Evolutionary conservation across 371 early-diverging fungal genomes (phyloP).

Genomic region (Apophysomyces trapeziformis): DNA sequence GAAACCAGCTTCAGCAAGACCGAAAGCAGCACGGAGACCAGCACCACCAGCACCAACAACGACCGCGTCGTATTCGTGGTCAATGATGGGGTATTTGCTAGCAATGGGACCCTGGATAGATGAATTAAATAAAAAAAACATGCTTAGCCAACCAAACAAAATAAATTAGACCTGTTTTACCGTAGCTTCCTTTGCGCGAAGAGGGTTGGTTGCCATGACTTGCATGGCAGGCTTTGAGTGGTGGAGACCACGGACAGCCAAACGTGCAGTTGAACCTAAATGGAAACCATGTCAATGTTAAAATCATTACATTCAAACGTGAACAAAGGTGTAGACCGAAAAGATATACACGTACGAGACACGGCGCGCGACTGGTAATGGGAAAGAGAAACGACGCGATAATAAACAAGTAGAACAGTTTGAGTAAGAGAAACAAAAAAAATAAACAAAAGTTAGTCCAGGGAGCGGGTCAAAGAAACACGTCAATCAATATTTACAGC

Average conservation of each 20-base stretch:
- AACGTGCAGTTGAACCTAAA: slow-evolving; percentile 15
- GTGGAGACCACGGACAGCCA: slow-evolving; percentile 58
- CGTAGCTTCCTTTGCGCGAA: slow-evolving; percentile 72
- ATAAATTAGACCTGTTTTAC: slow-evolving; percentile 35
- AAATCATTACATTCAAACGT: too few relatives aligned
- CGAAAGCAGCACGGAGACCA: slow-evolving; percentile 98
- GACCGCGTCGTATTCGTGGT: slow-evolving; percentile 97
- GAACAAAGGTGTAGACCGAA: not conserved
- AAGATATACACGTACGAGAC: not conserved
- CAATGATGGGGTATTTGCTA: slow-evolving; percentile 91
- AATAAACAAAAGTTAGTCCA: slow-evolving; percentile 7
- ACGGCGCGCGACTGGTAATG: not conserved
- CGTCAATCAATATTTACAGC: slow-evolving; percentile 17
- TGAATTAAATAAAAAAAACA: slow-evolving; percentile 20
- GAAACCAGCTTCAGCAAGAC: slow-evolving; percentile 96
- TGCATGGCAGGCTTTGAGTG: slow-evolving; percentile 68
- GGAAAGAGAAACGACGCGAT: too few relatives aligned
- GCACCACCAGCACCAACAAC: slow-evolving; percentile 99
- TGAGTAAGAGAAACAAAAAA: slow-evolving; percentile 4
- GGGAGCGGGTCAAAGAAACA: not conserved
- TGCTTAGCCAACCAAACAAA: not conserved
- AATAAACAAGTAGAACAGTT: too few relatives aligned
- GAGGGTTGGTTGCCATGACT: slow-evolving; percentile 72
- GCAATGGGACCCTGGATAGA: slow-evolving; percentile 57
- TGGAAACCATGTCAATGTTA: not conserved